phyloP scores from a whole-genome alignment of 345 rosid species.

The Orychophragmus violaceus region DNA sequence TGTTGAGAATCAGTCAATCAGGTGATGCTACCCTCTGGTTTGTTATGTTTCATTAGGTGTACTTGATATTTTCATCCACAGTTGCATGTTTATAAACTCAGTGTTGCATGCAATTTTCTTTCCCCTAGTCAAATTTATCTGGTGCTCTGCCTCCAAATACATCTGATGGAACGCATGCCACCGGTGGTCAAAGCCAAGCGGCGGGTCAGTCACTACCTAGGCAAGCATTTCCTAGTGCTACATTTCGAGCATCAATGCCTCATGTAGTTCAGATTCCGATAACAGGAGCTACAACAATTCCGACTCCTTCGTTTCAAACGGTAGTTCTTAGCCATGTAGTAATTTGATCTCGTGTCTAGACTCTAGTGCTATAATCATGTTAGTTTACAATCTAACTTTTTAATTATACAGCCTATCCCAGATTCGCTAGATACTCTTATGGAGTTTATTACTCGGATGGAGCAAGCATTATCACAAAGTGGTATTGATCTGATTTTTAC shows the following conservation, averaged over 20 bases:
- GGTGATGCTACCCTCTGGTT: neutral
- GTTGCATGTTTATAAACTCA: neutral
- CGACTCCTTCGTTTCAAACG: slow-evolving; percentile 59
- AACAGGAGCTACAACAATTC: slow-evolving; percentile 43
- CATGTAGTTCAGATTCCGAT: slow-evolving; percentile 64
- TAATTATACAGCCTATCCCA: slow-evolving; percentile 66
- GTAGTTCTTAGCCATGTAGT: slow-evolving; percentile 32
- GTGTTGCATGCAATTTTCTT: no score
- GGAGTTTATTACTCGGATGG: slow-evolving; percentile 76
- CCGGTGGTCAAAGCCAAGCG: slow-evolving; percentile 41
- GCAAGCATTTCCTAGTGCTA: slow-evolving; percentile 44
- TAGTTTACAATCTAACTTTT: neutral
- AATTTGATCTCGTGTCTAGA: neutral
- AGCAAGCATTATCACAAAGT: slow-evolving; percentile 54
- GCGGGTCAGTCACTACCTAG: slow-evolving; percentile 49
- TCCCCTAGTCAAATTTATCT: slow-evolving; percentile 40
- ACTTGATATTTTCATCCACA: neutral
- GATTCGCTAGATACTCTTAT: slow-evolving; percentile 68
- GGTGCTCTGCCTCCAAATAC: slow-evolving; percentile 49
- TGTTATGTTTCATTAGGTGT: neutral
- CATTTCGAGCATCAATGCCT: slow-evolving; percentile 45
- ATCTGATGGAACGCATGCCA: slow-evolving; percentile 34
- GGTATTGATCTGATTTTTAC: slow-evolving; percentile 37
- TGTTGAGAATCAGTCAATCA: neutral
- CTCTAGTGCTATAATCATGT: slow-evolving; percentile 10